Evolutionary conservation across 768 basidiomycete species (phyloP), one percentile per base, ranked within the genome.

Genomic region (Gymnopilus junonius): DNA sequence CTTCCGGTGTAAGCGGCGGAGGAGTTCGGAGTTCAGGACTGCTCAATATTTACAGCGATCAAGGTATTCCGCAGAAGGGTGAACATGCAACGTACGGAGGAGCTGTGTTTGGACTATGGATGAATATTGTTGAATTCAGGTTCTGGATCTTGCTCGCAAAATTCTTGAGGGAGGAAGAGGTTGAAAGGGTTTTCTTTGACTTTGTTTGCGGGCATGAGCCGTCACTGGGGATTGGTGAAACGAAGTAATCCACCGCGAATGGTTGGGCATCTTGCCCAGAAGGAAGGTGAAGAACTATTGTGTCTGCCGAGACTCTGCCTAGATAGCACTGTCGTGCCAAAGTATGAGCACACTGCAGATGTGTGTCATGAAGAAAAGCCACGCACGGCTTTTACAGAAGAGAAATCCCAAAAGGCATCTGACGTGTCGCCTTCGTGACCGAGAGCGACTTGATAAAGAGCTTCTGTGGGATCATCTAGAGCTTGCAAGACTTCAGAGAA

Each of bases 401-500:
- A 86, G 48, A 85, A 74, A 69, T 82, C 82, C 83, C 86, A 88
- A 65, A 81, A 71, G 53, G 80, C 73, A 66, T 82, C 80, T 61
- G 81, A 65, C 39, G 67, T 67, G 59, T 81, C 80, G 21, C 71
- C 72, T 23, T 77, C 77, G 39, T 77, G 83, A 54, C 85, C 79
- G 65, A 94, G 77, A 46, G 93, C 90, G 48, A 94, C 75, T 76
- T 94, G 92, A 74, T 93, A 93, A 59, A 89, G 75, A 15, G 84
- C 81, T 8, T 77, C 75, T 56, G 80, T 76, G 15, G 74, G 64
- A 21, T 79, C 70, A 48, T 74, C 77, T 31, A 76, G 59, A 39
- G 71, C 56, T 27, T 80, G 73, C 31, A 84, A 70, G 17, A 69
- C 66, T 51, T 79, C 75, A 43, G 80, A 69, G 67, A 87, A 84